Base-by-base conservation (phyloP, 257 asterid genomes). In the Fraxinus pennsylvanica region DNA sequence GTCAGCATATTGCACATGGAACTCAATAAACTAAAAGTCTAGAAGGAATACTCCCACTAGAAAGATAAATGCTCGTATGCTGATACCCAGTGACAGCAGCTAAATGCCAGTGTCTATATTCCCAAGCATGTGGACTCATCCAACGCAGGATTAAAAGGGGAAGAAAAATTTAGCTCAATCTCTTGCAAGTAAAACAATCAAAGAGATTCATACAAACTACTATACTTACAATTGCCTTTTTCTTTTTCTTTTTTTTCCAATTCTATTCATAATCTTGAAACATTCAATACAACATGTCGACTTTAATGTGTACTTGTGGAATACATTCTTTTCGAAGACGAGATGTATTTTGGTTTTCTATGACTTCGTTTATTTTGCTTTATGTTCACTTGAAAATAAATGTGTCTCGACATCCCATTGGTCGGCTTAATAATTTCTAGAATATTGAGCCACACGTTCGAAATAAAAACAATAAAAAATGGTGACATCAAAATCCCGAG, bases 401-500 rank as follows among this genome's bases (percentile, higher is more conserved):
- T 25, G 41, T 1, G 67, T 22, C 76, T 66, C 63, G 52, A 33
- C 77, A 72, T 65, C 74, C 32, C 74, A 71, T 73, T 65, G 71
- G 39, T 71, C 50, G 71, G 30, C 9, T 57, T 45, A 32, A 71
- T 12, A 17, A 15, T 33, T 27, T 13, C 74, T 30, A 43, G 59
- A 30, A 79, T 47, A 39, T 32, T 74, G 52, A 17, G 67, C 47
- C 14, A 39, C 73, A 30, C 32, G 19, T 32, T 50, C 59, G 5
- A 76, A 35, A 71, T 68, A 41, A 67, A 54, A 61, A 73, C 30
- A 73, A 43, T 59, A 14, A 36, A 72, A 21, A 19, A 19, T 21
- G 30, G 30, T 57, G 65, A 71, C 77, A 79, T 43, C 67, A 57
- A 72, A 70, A 41, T 70, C 72, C 47, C 75, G 22, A 15, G 63